Base-by-base conservation (phyloP, 73 alveolate species). In the Paramecium primaurelia region DNA sequence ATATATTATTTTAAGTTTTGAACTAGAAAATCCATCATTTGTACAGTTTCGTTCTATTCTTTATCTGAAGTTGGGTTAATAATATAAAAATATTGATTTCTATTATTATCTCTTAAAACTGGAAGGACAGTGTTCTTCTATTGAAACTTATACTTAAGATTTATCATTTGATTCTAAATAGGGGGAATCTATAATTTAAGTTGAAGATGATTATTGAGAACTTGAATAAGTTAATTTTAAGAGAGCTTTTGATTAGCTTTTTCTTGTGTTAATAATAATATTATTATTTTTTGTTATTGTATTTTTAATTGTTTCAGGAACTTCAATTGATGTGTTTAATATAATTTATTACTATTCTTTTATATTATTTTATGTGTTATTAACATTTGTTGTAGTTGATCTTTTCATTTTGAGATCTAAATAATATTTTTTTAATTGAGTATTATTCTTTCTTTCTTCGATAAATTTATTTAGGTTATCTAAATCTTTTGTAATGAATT, bases 11-110 rank as follows among this genome's bases (percentile, higher is more conserved):
- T 22, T 80, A 12, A 80, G 30, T 80, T 51, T 42, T 32, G 64
- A 32, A 49, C 91, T 80, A 11, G 71, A 44, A 80, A 80, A 80
- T 18, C 91, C 73, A 44, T 80, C 91, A 64, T 64, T 64, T 3
- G 84, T 64, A 64, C 12, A 32, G 28, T 64, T 64, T 32, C 84
- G 54, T 64, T 64, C 84, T 0, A 54, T 64, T 34, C 54, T 64
- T 3, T 64, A 25, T 34, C 84, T 64, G 8, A 64, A 64, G 28
- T 28, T 64, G 20, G 84, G 28, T 32, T 34, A 32, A 6, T 64
- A 51, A 64, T 64, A 64, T 64, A 64, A 64, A 28, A 64, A 64
- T 64, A 34, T 10, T 0, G 47, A 64, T 64, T 64, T 64, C 16
- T 64, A 32, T 64, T 64, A 12, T 64, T 64, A 32, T 32, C 47